These are phyloP conservation scores for Letharia columbiana DNA, from an alignment of 495 filamentous ascomycete species.

Conservation along the genomic window DNA sequence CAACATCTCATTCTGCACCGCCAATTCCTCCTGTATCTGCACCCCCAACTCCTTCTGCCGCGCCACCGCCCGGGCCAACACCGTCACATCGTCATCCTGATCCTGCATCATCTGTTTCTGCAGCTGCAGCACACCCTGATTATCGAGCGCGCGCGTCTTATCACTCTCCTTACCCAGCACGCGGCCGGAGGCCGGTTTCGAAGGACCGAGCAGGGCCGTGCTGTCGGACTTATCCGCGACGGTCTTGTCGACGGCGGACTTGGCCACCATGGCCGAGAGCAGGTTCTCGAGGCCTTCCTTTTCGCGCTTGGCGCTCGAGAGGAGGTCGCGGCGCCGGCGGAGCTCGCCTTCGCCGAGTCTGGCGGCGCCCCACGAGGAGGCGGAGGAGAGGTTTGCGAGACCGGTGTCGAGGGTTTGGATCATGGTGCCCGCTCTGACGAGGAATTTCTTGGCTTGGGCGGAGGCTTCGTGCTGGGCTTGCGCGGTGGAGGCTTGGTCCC, in stretches of 20 bases:
- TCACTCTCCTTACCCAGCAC: conserved; percentile 88
- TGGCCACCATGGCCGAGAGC: conserved; percentile 60
- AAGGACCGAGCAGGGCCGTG: conserved; percentile 37
- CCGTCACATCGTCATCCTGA: conserved; percentile 75
- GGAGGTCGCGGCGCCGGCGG: conserved; percentile 66
- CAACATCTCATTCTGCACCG: conserved; percentile 75
- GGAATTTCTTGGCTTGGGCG: conserved; percentile 68
- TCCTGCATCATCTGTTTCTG: conserved; percentile 75
- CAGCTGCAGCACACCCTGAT: conserved; percentile 76
- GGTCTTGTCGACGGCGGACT: conserved; percentile 39
- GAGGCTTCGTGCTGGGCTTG: conserved; percentile 68
- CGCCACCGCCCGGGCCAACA: conserved; percentile 65
- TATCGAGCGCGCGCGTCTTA: conserved; percentile 80
- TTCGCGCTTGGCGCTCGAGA: conserved; percentile 71
- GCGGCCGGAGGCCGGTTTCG: conserved; percentile 41
- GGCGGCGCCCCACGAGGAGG: conserved; percentile 29
- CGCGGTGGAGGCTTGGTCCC: conserved; percentile 64
- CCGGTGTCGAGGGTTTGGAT: conserved; percentile 63
- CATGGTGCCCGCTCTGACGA: conserved; percentile 66
- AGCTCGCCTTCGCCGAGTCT: conserved; percentile 80
- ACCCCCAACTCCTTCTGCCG: conserved; percentile 80
- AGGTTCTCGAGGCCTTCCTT: conserved; percentile 78
- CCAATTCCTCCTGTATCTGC: conserved; percentile 76
- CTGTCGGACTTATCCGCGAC: conserved; percentile 50
- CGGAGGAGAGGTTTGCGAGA: conserved; percentile 41